phyloP scores from a whole-genome alignment of 495 filamentous ascomycete species.

The Neurospora hispaniola region DNA sequence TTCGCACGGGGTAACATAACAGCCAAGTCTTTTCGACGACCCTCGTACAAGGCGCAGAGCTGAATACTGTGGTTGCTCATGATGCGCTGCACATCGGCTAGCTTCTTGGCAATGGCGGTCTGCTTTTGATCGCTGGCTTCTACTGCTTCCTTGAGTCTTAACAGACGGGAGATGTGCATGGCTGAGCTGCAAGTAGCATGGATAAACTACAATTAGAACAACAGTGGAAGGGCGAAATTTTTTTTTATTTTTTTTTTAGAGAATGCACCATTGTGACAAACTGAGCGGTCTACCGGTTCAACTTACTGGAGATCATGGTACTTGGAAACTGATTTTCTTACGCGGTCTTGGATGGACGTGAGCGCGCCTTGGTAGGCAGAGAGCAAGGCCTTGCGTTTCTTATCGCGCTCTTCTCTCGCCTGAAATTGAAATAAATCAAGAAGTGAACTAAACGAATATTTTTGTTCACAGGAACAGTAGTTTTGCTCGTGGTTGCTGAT shows the following conservation, averaged over 20 bases:
- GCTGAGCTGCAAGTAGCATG: background rate
- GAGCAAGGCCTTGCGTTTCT: conserved; percentile 10
- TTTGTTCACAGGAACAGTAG: too few species aligned
- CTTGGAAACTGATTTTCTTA: conserved; percentile 12
- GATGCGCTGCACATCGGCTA: conserved; percentile 14
- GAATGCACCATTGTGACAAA: background rate
- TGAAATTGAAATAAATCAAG: background rate
- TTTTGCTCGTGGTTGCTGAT: background rate
- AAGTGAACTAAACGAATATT: too few species aligned
- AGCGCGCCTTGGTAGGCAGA: conserved; percentile 8
- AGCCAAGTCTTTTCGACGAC: conserved; percentile 11
- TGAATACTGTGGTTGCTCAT: conserved; percentile 16
- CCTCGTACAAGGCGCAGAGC: conserved; percentile 17
- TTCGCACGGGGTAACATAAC: background rate
- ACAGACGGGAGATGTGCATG: conserved; percentile 2
- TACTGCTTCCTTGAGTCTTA: conserved; percentile 11
- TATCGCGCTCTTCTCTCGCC: conserved; percentile 17
- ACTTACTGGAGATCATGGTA: conserved; percentile 13
- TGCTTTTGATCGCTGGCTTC: conserved; percentile 14
- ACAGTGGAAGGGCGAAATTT: background rate
- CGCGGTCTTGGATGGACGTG: conserved; percentile 7
- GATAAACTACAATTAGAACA: background rate
- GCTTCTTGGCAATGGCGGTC: conserved; percentile 9
- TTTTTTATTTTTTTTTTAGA: background rate
- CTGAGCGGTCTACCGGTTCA: background rate